Percentiles rank a stretch among this genome's conserved stretches.
Evolutionary conservation across 495 filamentous ascomycete genomes (phyloP).

Genomic region (Pyrenula massariospora): DNA sequence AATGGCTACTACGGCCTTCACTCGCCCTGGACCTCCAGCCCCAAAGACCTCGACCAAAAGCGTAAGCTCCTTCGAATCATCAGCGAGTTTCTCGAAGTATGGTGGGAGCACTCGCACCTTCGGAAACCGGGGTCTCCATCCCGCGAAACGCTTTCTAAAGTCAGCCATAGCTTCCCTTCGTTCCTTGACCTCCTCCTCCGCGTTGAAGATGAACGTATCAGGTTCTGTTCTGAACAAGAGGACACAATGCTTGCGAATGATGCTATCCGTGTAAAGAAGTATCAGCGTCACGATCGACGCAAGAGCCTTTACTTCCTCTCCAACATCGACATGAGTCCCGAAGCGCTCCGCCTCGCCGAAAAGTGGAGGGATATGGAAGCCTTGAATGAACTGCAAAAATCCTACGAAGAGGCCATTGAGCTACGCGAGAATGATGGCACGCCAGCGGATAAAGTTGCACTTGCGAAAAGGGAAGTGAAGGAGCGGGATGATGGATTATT

Average conservation of each 20-base stretch:
- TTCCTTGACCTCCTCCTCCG: neutral
- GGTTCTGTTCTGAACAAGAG: conserved; percentile 44
- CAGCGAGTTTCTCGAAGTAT: conserved; percentile 19
- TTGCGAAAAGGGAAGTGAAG: conserved; percentile 17
- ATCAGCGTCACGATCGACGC: conserved; percentile 41
- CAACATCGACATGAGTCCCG: conserved; percentile 53
- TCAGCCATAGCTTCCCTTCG: neutral
- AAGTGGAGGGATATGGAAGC: conserved; percentile 58
- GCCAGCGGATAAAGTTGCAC: neutral
- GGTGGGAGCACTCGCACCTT: conserved; percentile 4
- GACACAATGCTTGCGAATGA: conserved; percentile 32
- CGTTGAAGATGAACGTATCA: conserved; percentile 34
- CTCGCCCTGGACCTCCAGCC: conserved; percentile 71
- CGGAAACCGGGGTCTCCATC: neutral
- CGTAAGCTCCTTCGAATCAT: conserved; percentile 19
- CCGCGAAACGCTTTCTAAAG: conserved; percentile 17
- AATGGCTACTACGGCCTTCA: conserved; percentile 51
- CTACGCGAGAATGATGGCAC: neutral
- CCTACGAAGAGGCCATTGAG: conserved; percentile 18
- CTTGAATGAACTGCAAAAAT: conserved; percentile 46
- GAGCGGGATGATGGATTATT: conserved; percentile 51
- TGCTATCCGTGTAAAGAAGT: conserved; percentile 31
- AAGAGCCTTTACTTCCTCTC: conserved; percentile 50
- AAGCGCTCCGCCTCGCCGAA: conserved; percentile 63
- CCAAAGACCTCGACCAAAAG: conserved; percentile 25